Base-by-base conservation (phyloP, 2,329 filamentous ascomycete genomes). In the Didymella pinodella region DNA sequence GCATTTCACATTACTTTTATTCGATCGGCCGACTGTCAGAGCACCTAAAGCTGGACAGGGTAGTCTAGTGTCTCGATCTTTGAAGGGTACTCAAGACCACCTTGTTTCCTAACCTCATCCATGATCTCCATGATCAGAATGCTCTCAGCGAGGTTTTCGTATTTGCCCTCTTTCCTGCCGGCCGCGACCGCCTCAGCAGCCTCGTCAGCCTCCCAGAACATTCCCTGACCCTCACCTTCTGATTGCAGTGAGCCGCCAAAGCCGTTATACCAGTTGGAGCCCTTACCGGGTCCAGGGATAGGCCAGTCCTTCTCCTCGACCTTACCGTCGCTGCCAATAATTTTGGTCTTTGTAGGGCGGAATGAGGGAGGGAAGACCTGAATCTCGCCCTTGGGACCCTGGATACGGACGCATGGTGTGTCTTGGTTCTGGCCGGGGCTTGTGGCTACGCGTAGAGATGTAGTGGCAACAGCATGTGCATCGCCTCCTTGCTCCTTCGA, bases 151-250 rank as follows among this genome's bases (percentile, higher is more conserved):
- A 95, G 79, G 12, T 84, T 84, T 47, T 77, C 68, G 54, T 66
- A 76, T 54, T 85, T 83, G 73, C 91, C 92, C 81, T 96, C 89
- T 70, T 88, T 85, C 78, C 87, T 87, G 22, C 92, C 91, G 73
- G 95, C 92, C 43, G 89, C 83, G 57, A 96, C 73, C 65, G 90
- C 91, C 45, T 88, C 83, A 28, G 89, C 91, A 64, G 86, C 89
- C 80, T 92, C 91, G 74, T 93, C 91, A 1, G 91, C 91, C 76
- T 93, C 90, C 89, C 89, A 94, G 79, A 92, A 95, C 91, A 96
- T 95, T 48, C 92, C 92, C 64, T 92, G 89, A 11, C 91, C 92
- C 66, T 82, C 78, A 14, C 82, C 84, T 28, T 86, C 85, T 57
- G 84, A 79, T 31, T 81, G 74, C 53, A 66, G 71, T 26, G 62